Base-by-base conservation (phyloP, 441 rosid species). In the Pelargonium fulgidum region DNA sequence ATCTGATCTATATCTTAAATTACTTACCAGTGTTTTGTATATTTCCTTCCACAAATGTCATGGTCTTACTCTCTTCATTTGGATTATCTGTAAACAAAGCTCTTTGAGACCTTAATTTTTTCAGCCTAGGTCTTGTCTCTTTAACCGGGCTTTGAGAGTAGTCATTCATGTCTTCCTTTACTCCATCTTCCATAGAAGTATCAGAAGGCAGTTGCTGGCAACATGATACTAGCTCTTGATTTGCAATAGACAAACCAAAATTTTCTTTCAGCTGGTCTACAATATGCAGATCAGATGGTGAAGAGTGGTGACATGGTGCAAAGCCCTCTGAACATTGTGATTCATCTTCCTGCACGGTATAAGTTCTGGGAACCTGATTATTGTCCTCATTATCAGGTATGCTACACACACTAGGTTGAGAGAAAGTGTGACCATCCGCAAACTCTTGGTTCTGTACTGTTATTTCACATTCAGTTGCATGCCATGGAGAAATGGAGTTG, bases 1-100 rank as follows among this genome's bases (percentile, higher is more conserved):
- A 42, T 68, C 33, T 70, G 16, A 66, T 68, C 71, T 59, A 62
- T 50, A 64, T 64, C 48, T 9, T 14, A 12, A 36, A 64, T 42
- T 67, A 52, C 73, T 79, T 82, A 88, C 96, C 93, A 79, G 73
- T 68, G 9, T 44, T 78, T 39, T 69, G 65, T 36, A 45, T 9
- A 44, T 26, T 75, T 74, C 62, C 84, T 76, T 77, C 79, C 67
- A 64, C 69, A 41, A 71, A 69, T 36, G 74, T 73, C 68, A 67
- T 58, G 76, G 10, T 63, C 39, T 0, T 76, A 64, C 76, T 71
- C 26, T 73, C 71, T 26, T 73, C 68, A 75, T 78, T 73, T 36
- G 33, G 17, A 42, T 72, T 62, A 20, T 56, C 79, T 70, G 62
- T 70, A 54, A 68, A 79, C 67, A 84, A 77, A 71, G 81, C 77